These are phyloP conservation scores for Aspergillus sp. DNA, from an alignment of 2,329 filamentous ascomycete species.

Conservation along the genomic window DNA sequence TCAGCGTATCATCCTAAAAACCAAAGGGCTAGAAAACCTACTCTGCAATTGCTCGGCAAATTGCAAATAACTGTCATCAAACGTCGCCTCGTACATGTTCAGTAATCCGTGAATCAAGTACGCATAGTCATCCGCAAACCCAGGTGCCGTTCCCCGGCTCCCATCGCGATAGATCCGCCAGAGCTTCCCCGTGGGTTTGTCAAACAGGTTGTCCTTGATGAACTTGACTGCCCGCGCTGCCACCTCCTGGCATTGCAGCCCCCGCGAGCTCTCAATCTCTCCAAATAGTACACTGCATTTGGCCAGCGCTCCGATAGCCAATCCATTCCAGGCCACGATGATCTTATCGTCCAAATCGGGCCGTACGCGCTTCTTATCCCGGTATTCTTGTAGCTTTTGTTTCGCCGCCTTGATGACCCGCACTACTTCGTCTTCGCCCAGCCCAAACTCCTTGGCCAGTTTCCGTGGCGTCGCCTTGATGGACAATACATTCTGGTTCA, in stretches of 20 bases:
- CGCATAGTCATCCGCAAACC: constrained; percentile 91
- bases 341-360: constrained; percentile 84
- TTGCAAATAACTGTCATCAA: constrained; percentile 63
- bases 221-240: constrained; percentile 64
- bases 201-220: constrained; percentile 66
- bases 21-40: constrained; percentile 29
- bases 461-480: constrained; percentile 60
- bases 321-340: constrained; percentile 77
- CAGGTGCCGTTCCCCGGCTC: constrained; percentile 55
- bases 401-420: constrained; percentile 60
- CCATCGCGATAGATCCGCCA: constrained; percentile 66
- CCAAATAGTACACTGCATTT: constrained; percentile 63
- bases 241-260: constrained; percentile 53
- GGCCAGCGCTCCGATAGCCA: constrained; percentile 76
- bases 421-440: constrained; percentile 60
- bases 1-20: neutral
- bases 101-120: constrained; percentile 77
- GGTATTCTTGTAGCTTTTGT: constrained; percentile 59
- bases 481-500: constrained; percentile 82
- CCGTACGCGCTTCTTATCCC: constrained; percentile 64
- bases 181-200: constrained; percentile 52
- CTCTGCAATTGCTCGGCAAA: constrained; percentile 78
- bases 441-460: constrained; percentile 65
- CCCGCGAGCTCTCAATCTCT: constrained; percentile 49
- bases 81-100: constrained; percentile 75